Conservation (phyloP, 1,284 basidiomycete genomes). For the Marasmius oreades region DNA sequence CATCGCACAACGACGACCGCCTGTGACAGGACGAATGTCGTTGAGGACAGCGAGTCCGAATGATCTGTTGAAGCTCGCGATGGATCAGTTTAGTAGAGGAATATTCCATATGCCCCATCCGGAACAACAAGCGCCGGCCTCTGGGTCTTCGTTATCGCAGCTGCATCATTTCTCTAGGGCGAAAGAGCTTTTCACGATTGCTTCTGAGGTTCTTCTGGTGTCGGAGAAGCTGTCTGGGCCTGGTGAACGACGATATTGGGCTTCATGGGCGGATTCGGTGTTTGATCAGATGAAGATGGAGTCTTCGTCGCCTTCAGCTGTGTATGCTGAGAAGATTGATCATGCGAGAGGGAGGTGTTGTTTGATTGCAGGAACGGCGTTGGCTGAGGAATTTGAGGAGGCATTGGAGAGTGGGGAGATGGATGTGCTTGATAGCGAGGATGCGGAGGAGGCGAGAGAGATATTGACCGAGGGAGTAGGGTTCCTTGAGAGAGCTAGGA, state of each 20-base stretch:
- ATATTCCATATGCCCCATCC: slow-evolving; percentile 69
- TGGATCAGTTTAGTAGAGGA: slow-evolving; percentile 64
- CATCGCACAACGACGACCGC: slow-evolving; percentile 48
- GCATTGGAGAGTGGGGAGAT: slow-evolving; percentile 42
- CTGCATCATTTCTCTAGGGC: slow-evolving; percentile 48
- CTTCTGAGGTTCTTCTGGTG: slow-evolving; percentile 54
- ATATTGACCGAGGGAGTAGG: slow-evolving; percentile 43
- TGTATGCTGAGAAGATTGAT: slow-evolving; percentile 41
- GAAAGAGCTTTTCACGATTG: slow-evolving; percentile 58
- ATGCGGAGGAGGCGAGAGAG: slow-evolving; percentile 49
- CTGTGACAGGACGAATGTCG: slow-evolving; percentile 48
- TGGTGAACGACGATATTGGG: slow-evolving; percentile 50
- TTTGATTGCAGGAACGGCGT: slow-evolving; percentile 49
- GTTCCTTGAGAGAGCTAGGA: slow-evolving; percentile 50
- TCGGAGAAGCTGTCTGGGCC: slow-evolving; percentile 48
- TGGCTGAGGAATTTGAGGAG: slow-evolving; percentile 49
- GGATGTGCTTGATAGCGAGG: slow-evolving; percentile 32
- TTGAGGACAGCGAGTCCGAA: slow-evolving; percentile 40
- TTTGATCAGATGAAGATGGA: slow-evolving; percentile 63
- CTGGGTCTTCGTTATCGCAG: neutral
- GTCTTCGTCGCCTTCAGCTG: slow-evolving; percentile 35
- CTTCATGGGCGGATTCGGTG: slow-evolving; percentile 54
- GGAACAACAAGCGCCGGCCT: slow-evolving; percentile 23
- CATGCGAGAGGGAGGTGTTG: slow-evolving; percentile 50
- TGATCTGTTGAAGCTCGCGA: slow-evolving; percentile 54